Evolutionary conservation across 129 eudicot genomes (phyloP), one percentile per base, ranked within the genome.

Genomic region (Helichrysum umbraculigerum): DNA sequence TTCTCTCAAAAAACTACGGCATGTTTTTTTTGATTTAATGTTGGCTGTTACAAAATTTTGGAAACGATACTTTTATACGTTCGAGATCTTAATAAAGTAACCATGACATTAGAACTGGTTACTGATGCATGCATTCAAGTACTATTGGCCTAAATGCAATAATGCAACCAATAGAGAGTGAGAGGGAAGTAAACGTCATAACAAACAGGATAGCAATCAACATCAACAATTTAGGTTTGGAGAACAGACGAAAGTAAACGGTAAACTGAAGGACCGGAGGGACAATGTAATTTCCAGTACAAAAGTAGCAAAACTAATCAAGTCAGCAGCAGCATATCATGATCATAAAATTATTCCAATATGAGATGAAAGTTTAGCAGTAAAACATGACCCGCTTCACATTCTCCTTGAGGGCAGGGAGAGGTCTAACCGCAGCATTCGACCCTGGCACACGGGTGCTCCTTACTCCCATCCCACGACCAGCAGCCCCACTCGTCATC

Each of bases 381-480:
- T 92, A 92, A 64, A 89, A 92, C 97, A 92, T 92, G 9, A 87
- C 91, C 42, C 82, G 85, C 89, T 92, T 92, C 61, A 92, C 93
- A 66, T 89, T 92, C 54, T 87, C 96, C 85, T 76, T 89, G 39
- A 92, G 90, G 6, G 90, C 88, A 52, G 98, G 98, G 6, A 92
- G 88, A 4, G 96, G 91, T 44, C 91, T 81, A 32, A 92, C 98
- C 15, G 91, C 89, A 66, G 79, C 85, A 82, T 76, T 86, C 17
- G 86, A 74, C 52, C 85, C 89, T 15, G 93, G 84, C 29, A 68
- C 69, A 54, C 98, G 83, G 0, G 96, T 85, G 78, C 81, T 87
- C 78, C 93, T 81, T 35, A 77, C 86, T 33, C 81, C 87, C 73
- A 60, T 78, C 22, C 88, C 88, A 58, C 97, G 85, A 52, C 91